phyloP scores from a whole-genome alignment of 2,329 filamentous ascomycete species.

The Colletotrichum orchidophilum region DNA sequence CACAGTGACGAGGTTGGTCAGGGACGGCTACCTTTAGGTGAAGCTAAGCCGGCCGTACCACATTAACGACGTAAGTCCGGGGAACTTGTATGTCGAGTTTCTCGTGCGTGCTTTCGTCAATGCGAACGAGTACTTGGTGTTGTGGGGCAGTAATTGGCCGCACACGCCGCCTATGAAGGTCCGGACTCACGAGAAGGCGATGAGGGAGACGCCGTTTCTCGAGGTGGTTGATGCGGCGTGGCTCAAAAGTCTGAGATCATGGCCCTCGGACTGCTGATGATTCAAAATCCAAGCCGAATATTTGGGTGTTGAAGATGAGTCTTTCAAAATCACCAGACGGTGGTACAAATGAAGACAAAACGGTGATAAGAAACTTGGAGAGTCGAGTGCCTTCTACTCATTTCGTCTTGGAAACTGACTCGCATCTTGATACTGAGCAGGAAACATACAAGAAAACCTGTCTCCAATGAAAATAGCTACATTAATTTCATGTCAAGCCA shows the following conservation, averaged over 20 bases:
- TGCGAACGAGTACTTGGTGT: constrained; percentile 43
- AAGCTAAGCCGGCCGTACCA: constrained; percentile 51
- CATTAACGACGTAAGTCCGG: constrained; percentile 41
- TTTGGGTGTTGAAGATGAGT: background rate
- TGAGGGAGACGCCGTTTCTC: constrained; percentile 42
- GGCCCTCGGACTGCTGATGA: constrained; percentile 38
- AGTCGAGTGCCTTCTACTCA: too few relatives aligned
- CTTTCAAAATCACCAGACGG: too few relatives aligned
- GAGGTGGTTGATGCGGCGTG: constrained; percentile 39
- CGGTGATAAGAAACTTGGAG: too few relatives aligned
- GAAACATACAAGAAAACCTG: too few relatives aligned
- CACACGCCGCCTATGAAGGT: constrained; percentile 50
- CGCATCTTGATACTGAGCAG: too few relatives aligned
- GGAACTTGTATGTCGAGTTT: constrained; percentile 43
- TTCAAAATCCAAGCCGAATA: constrained; percentile 14
- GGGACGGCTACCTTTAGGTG: constrained; percentile 44
- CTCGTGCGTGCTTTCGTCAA: constrained; percentile 44
- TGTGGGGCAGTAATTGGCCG: constrained; percentile 52
- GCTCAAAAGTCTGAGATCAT: constrained; percentile 36
- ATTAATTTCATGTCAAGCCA: too few relatives aligned
- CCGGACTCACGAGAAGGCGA: constrained; percentile 43
- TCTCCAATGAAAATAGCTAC: background rate
- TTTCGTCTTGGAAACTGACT: too few relatives aligned
- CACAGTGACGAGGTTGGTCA: constrained; percentile 43
- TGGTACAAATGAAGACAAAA: too few relatives aligned